Evolutionary conservation across 768 basidiomycete species (phyloP), one percentile per base, ranked within the genome.

Genomic region (Auriscalpium microsporum): DNA sequence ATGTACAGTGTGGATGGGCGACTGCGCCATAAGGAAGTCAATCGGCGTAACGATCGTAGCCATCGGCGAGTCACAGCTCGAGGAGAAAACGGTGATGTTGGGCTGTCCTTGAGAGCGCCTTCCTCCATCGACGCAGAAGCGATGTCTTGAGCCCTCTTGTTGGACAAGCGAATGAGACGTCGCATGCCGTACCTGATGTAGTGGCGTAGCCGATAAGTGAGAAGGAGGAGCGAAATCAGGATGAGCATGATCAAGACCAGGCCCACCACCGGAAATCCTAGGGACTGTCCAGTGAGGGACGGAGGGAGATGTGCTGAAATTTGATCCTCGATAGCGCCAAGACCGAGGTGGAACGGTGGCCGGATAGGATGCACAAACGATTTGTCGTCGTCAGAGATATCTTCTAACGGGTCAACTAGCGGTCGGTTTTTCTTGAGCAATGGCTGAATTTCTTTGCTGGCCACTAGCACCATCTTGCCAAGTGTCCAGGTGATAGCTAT

Each of bases 381-480:
- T 42, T 74, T 63, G 46, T 72, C 70, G 44, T 75, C 69, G 53
- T 80, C 71, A 21, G 83, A 17, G 28, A 53, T 19, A 42, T 34
- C 47, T 21, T 56, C 58, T 14, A 60, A 47, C 6, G 88, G 87
- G 62, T 91, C 90, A 28, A 77, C 77, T n/a, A 90, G 66, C 6
- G 87, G 88, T 50, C 72, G 76, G 28, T 72, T 69, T 4, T 72
- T 63, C 53, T 75, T 75, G 11, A 70, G 61, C 45, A 76, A 70
- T 8, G 77, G 67, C 4, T 81, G 79, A 8, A 93, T 81, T 67
- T 90, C 89, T 59, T 88, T 90, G 73, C 90, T 93, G 28, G 96
- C 96, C 71, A 98, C 95, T 28, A 97, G 78, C 0, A 98, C 95
- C 94, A 98, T 98, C 70, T 97, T 98, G 28, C 96, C 96, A 36